phyloP scores from a whole-genome alignment of 169 alveolate genomes.

The Cryptosporidium ryanae region DNA sequence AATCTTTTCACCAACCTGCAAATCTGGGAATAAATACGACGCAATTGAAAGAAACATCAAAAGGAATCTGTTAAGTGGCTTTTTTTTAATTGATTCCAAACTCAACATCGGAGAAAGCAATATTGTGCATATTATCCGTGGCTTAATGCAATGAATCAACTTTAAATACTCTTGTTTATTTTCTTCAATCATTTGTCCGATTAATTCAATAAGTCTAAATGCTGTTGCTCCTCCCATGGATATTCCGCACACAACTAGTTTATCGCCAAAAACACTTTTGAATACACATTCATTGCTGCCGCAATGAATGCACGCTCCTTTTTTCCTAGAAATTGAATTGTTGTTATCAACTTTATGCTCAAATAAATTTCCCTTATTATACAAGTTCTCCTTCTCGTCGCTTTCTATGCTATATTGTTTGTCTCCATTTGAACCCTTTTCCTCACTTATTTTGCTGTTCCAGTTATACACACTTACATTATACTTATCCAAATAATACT shows the following conservation, averaged over 20 bases:
- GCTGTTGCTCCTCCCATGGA: constrained; percentile 74
- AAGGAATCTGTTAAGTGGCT: constrained; percentile 28
- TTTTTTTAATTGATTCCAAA: constrained; percentile 29
- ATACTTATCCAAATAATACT: not conserved
- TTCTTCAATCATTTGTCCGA: constrained; percentile 23
- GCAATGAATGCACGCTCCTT: constrained; percentile 24
- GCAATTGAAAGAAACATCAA: constrained; percentile 27
- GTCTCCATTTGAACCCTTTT: not conserved
- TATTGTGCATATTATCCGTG: constrained; percentile 37
- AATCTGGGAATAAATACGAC: constrained; percentile 55
- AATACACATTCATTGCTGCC: constrained; percentile 1
- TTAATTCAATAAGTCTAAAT: constrained; percentile 28
- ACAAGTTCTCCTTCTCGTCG: not conserved
- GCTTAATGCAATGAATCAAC: constrained; percentile 33
- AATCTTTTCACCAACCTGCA: constrained; percentile 33
- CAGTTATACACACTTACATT: constrained; percentile 21
- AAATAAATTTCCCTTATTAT: constrained; percentile 6
- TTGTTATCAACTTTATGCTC: not conserved
- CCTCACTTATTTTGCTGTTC: constrained; percentile 2
- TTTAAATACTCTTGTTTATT: not conserved
- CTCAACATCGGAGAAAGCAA: constrained; percentile 68
- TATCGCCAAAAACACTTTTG: constrained; percentile 49
- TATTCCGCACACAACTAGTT: constrained; percentile 36
- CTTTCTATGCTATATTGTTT: not conserved
- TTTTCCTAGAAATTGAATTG: not conserved